A percentile compares a stretch with the other conserved stretches of the same genome.
Conservation (phyloP, 805 yeast species). For the Kurtzmaniella cleridarum region DNA sequence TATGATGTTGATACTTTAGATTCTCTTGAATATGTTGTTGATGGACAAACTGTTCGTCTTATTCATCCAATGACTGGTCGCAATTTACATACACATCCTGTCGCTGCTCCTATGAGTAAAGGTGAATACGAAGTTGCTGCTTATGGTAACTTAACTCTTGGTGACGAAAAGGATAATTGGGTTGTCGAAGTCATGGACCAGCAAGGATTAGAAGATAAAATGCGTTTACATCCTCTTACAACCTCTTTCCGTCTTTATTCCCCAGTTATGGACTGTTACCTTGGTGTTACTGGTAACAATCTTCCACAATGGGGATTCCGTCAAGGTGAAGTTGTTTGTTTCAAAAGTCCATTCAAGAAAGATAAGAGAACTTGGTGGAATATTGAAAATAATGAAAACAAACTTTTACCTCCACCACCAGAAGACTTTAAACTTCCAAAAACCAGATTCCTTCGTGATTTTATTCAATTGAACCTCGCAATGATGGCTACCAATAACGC, state of each 20-base stretch:
- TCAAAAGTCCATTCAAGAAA: constrained; percentile 56
- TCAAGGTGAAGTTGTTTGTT: constrained; percentile 93
- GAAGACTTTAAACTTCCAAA: constrained; percentile 63
- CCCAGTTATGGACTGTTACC: constrained; percentile 68
- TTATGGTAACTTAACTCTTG: constrained; percentile 60
- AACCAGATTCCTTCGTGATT: constrained; percentile 67
- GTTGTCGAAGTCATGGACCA: constrained; percentile 63
- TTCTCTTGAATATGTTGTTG: constrained; percentile 37
- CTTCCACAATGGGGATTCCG: constrained; percentile 98
- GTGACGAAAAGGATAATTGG: constrained; percentile 79
- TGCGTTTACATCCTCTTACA: constrained; percentile 70
- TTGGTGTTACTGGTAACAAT: constrained; percentile 73
- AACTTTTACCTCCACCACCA: constrained; percentile 53
- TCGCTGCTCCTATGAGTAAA: constrained; percentile 57
- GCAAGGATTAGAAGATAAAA: constrained; percentile 46
- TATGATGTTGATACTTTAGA: constrained; percentile 28
- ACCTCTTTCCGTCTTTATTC: constrained; percentile 75
- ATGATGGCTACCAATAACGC: constrained; percentile 86
- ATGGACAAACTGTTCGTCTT: constrained; percentile 60
- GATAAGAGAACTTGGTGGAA: constrained; percentile 91
- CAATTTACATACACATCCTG: constrained; percentile 68
- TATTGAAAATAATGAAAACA: constrained; percentile 65
- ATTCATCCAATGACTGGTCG: constrained; percentile 57
- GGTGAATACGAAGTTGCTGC: constrained; percentile 62
- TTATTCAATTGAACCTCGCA: constrained; percentile 65